Base-by-base conservation (phyloP, 306 rosid genomes). In the Acacia melanoxylon region DNA sequence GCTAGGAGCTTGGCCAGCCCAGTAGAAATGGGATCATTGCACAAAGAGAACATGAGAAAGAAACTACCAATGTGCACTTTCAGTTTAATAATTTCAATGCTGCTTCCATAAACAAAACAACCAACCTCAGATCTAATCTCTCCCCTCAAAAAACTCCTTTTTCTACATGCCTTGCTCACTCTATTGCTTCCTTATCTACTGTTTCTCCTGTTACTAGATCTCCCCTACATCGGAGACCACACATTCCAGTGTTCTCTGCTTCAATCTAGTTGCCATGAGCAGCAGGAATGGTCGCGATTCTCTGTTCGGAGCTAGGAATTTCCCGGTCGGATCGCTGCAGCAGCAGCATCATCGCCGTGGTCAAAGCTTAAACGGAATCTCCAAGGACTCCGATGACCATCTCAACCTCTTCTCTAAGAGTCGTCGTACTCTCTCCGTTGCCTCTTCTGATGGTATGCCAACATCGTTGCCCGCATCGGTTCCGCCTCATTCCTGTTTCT, bases 381-480 rank as follows among this genome's bases (percentile, higher is more conserved):
- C 56, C 56, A 78, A 82, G 73, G 83, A 78, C 79, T 16, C 81
- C 17, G 97, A 95, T 24, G 94, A 95, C 41, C 85, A 74, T 78
- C 87, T 93, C 74, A 98, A 95, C 90, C 99, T 95, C 89, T 95
- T 95, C 93, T 89, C 95, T 77, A 92, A 84, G 82, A 92, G 66
- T 75, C 98, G 96, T 44, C 94, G 89, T 17, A 84, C 92, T 61
- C 97, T 90, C 84, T 89, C 94, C 2, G 82, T 95, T 52, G 83
- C 95, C 35, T 88, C 97, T 45, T 90, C 97, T 45, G 98, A 93
- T 78, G 98, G 99, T 95, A 85, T 80, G 67, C 29, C 54, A 13
- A 10, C 41, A 15, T 15, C 3, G 22, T 25, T 41, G 3, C 69
- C 41, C 6, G 16, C 22, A 19, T 54, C 25, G 11, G 14, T n/a